phyloP scores from a whole-genome alignment of 371 early-diverging fungal species.

The Quaeritorhiza haematococci region DNA sequence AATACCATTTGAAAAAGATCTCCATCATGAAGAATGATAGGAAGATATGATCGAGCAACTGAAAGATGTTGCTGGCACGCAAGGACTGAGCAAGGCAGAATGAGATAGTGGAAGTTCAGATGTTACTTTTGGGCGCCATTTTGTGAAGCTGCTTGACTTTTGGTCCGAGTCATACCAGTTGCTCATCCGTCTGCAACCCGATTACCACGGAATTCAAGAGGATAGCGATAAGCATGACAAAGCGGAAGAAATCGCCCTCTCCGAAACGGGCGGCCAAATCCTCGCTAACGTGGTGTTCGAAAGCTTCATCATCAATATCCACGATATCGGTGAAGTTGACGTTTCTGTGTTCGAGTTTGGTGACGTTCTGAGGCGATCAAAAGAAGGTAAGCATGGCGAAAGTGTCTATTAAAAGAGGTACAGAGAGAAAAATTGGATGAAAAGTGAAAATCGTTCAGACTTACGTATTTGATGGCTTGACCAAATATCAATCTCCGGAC shows the following conservation, averaged over 20 bases:
- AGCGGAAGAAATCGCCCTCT: conserved; percentile 33
- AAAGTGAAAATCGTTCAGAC: not conserved
- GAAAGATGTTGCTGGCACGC: conserved; percentile 20
- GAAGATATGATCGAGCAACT: conserved; percentile 19
- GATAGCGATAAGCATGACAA: conserved; percentile 25
- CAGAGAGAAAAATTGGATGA: not conserved
- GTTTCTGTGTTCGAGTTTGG: conserved; percentile 23
- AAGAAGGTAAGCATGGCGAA: too few relatives aligned
- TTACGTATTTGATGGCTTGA: conserved; percentile 29
- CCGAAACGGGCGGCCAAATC: conserved; percentile 32
- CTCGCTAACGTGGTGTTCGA: conserved; percentile 29
- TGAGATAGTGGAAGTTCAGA: too few relatives aligned
- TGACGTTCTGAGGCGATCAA: conserved; percentile 21
- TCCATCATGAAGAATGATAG: conserved; percentile 29
- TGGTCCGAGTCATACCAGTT: conserved; percentile 20
- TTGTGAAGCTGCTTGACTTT: not conserved
- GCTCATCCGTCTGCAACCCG: conserved; percentile 23
- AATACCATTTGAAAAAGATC: conserved; percentile 38
- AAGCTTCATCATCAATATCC: conserved; percentile 34
- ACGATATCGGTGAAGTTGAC: conserved; percentile 37
- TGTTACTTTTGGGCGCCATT: too few relatives aligned
- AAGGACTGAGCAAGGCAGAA: too few relatives aligned
- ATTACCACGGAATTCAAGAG: conserved; percentile 26
- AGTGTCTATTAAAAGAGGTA: too few relatives aligned
- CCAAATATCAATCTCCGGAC: conserved; percentile 30